Conservation (phyloP, 345 rosid genomes). For the Moricandia arvensis region DNA sequence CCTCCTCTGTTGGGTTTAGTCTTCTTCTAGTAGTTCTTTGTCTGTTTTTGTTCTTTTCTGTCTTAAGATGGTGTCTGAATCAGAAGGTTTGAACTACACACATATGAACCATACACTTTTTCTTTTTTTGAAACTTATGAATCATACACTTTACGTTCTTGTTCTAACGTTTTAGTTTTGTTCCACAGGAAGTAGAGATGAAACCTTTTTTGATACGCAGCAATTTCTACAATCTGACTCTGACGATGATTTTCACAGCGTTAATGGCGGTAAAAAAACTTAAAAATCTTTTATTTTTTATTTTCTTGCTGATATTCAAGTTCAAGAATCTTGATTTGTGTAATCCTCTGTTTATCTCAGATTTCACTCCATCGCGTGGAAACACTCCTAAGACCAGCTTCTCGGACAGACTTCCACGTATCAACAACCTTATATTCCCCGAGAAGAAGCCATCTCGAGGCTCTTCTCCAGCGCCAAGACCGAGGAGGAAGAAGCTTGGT, state of each 20-base stretch:
- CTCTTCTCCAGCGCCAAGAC: conserved; percentile 43
- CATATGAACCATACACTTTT: neutral
- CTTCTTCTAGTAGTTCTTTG: neutral
- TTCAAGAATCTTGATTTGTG: neutral
- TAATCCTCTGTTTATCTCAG: conserved; percentile 32
- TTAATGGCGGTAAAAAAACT: conserved; percentile 66
- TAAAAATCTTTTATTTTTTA: neutral
- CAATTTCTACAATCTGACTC: conserved; percentile 82
- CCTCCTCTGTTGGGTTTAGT: neutral
- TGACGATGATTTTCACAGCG: conserved; percentile 92
- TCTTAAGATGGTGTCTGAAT: conserved; percentile 6
- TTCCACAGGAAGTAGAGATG: conserved; percentile 79
- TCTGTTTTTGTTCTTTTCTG: neutral
- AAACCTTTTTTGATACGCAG: conserved; percentile 75
- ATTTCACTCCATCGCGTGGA: conserved; percentile 90
- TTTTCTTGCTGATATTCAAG: neutral
- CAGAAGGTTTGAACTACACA: conserved; percentile 16
- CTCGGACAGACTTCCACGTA: conserved; percentile 46
- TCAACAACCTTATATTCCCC: conserved; percentile 27
- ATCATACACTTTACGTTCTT: neutral
- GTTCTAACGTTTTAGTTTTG: conserved; percentile 9
- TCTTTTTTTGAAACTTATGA: no score
- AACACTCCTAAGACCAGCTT: conserved; percentile 68
- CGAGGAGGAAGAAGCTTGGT: conserved; percentile 65
- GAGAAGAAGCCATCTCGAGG: conserved; percentile 40